Percentiles rank a stretch among this genome's conserved stretches.
phyloP scores from a whole-genome alignment of 257 asterid species.

The Plantago major region DNA sequence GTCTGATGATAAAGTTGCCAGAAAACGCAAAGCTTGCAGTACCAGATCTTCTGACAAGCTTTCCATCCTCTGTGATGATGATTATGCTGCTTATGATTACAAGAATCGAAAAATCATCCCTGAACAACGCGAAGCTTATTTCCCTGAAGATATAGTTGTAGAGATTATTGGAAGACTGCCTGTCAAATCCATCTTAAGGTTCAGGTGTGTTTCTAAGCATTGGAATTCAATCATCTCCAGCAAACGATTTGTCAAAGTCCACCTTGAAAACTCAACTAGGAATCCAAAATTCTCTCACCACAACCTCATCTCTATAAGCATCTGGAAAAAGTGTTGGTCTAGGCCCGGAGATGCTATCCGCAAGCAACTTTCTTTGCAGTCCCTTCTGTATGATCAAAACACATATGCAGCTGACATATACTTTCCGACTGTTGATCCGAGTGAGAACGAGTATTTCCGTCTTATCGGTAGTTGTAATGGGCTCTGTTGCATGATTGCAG shows the following conservation, averaged over 20 bases:
- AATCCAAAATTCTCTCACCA: neutral
- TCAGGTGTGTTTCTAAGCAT: neutral
- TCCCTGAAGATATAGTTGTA: neutral
- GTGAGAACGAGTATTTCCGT: neutral
- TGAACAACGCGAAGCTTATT: too few relatives aligned
- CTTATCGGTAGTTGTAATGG: neutral
- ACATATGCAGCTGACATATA: neutral
- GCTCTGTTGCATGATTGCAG: neutral
- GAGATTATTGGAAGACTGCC: neutral
- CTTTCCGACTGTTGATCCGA: neutral
- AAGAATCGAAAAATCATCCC: too few relatives aligned
- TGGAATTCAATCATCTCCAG: neutral
- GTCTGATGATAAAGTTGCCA: slow-evolving; percentile 32
- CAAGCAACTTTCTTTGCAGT: neutral
- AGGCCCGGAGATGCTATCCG: neutral
- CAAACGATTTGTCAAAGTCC: neutral
- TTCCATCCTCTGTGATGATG: too few relatives aligned
- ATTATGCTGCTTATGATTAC: too few relatives aligned
- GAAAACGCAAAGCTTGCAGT: too few relatives aligned
- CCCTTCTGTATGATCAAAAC: neutral
- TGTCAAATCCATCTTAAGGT: neutral
- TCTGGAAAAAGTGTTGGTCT: neutral
- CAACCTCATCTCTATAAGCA: neutral
- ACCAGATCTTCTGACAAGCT: too few relatives aligned
- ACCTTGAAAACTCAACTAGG: neutral